Conservation (phyloP, 768 basidiomycete species). For the Podaxis carcinomalis region DNA sequence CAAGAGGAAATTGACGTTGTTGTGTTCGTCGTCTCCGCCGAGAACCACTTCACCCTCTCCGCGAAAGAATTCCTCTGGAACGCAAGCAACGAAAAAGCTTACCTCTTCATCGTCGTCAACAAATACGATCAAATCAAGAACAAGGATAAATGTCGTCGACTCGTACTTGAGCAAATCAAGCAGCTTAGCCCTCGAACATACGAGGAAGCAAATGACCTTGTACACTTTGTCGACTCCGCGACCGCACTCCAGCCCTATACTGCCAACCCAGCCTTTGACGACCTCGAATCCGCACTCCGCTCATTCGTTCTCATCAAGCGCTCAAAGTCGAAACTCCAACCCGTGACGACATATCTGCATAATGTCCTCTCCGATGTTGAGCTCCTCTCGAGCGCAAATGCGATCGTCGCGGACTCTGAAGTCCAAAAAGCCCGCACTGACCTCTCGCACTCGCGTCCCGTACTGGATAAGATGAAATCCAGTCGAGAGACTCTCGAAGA, state of each 20-base stretch:
- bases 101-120: constrained; percentile 98
- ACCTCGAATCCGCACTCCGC: constrained; percentile 84
- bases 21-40: constrained; percentile 96
- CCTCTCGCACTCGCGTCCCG: constrained; percentile 65
- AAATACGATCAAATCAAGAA: constrained; percentile 94
- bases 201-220: constrained; percentile 87
- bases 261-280: constrained; percentile 70
- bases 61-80: constrained; percentile 91
- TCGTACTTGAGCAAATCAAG: constrained; percentile 92
- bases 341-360: constrained; percentile 86
- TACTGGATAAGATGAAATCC: constrained; percentile 83
- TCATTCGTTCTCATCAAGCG: constrained; percentile 96
- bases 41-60: constrained; percentile 97
- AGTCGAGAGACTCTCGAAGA: constrained; percentile 75
- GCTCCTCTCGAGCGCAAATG: constrained; percentile 80
- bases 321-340: constrained; percentile 92
- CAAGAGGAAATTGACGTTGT: constrained; percentile 99
- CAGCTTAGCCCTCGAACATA: constrained; percentile 89
- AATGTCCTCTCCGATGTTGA: constrained; percentile 91
- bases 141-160: constrained; percentile 86
- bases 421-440: constrained; percentile 67
- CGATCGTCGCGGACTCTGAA: constrained; percentile 80
- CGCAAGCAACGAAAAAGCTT: constrained; percentile 95
- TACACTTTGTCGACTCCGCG: constrained; percentile 97
- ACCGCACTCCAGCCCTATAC: constrained; percentile 63